These are phyloP conservation scores for Wickerhamiella allomyrinae DNA, from an alignment of 805 yeast species.

Conservation along the genomic window DNA sequence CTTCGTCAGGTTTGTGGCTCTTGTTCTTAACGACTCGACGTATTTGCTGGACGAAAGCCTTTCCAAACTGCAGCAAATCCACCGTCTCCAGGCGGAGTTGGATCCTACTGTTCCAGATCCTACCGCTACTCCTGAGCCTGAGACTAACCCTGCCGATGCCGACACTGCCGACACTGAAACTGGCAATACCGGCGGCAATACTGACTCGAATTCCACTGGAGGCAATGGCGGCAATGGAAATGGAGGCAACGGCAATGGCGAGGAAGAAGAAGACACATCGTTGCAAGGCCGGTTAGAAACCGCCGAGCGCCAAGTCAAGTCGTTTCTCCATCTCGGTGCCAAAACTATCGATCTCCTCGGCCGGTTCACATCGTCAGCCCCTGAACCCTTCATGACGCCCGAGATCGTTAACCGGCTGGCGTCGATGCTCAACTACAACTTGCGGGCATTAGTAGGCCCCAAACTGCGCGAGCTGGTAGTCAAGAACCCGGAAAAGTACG, in stretches of 20 bases:
- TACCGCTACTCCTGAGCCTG: neutral
- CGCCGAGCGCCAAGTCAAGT: conserved; percentile 64
- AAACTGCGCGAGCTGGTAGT: conserved; percentile 82
- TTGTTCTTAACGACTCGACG: conserved; percentile 90
- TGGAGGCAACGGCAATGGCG: conserved; percentile 25
- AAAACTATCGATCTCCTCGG: conserved; percentile 69
- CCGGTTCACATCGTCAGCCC: conserved; percentile 73
- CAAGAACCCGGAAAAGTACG: conserved; percentile 63
- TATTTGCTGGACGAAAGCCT: conserved; percentile 83
- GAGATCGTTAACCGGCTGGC: conserved; percentile 92
- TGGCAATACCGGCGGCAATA: neutral
- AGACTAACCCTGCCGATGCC: neutral
- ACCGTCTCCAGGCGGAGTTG: conserved; percentile 53
- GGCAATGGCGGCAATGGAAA: neutral
- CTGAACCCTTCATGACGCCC: conserved; percentile 68
- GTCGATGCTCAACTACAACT: conserved; percentile 86
- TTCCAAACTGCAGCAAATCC: conserved; percentile 63
- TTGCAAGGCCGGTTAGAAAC: conserved; percentile 34
- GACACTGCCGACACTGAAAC: neutral
- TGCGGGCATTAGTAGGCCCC: conserved; percentile 90
- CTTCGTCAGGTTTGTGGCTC: conserved; percentile 82
- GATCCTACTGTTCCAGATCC: too few species aligned
- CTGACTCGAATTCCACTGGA: neutral
- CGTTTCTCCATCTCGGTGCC: conserved; percentile 69
- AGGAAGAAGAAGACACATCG: conserved; percentile 25